Conservation (phyloP, 148 eudicot genomes). For the Heliosperma pusillum region DNA sequence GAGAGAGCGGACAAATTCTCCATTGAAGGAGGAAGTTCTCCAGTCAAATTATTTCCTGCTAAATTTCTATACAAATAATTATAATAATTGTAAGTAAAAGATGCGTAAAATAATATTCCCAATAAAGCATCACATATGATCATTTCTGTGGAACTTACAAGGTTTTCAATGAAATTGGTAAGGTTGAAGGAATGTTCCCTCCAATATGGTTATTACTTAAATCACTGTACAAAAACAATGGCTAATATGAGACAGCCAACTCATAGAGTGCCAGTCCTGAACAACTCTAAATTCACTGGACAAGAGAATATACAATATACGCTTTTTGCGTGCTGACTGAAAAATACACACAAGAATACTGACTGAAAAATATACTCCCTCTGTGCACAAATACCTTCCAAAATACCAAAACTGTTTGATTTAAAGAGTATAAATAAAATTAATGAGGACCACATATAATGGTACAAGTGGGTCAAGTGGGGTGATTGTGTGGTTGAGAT, state of each 20-base stretch:
- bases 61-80: constrained; percentile 52
- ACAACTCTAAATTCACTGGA: background rate
- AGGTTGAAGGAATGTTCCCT: constrained; percentile 75
- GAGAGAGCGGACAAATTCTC: constrained; percentile 51
- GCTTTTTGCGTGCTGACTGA: background rate
- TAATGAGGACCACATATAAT: no score
- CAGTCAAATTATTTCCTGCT: constrained; percentile 67
- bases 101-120: background rate
- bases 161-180: constrained; percentile 60
- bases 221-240: constrained; percentile 49
- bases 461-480: no score
- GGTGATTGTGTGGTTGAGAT: no score
- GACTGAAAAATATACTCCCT: no score
- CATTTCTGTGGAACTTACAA: constrained; percentile 43
- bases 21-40: constrained; percentile 69
- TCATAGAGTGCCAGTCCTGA: constrained; percentile 2
- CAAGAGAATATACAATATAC: background rate
- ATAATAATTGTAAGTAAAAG: constrained; percentile 5
- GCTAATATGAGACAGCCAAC: constrained; percentile 3
- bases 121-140: background rate
- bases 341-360: no score
- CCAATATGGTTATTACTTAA: constrained; percentile 79
- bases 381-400: no score
- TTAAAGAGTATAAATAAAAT: no score
- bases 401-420: no score